Percentiles rank a stretch among this genome's conserved stretches.
Evolutionary conservation across 768 basidiomycete species (phyloP).

Genomic region (Lanmaoa rubissima): DNA sequence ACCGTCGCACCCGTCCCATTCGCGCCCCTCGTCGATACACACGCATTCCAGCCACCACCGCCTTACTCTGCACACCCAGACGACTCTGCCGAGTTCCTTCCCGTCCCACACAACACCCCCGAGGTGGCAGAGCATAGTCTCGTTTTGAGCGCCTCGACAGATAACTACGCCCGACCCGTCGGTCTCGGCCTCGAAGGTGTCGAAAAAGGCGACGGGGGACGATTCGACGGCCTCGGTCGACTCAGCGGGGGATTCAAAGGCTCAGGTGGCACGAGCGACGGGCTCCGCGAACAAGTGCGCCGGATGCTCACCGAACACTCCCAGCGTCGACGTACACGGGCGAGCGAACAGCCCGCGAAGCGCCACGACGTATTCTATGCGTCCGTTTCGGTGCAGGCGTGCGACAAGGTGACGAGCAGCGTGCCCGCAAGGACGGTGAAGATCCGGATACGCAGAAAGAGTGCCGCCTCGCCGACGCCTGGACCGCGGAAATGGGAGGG

Average conservation of each 20-base stretch:
- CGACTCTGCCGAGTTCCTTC: conserved; percentile 10
- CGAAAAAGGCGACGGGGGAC: conserved; percentile 23
- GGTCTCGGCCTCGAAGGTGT: conserved; percentile 30
- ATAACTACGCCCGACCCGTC: neutral
- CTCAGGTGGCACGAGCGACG: conserved; percentile 5
- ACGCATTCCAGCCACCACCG: conserved; percentile 27
- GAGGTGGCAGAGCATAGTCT: neutral
- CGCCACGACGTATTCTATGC: conserved; percentile 31
- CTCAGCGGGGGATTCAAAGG: conserved; percentile 28
- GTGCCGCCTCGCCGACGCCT: conserved; percentile 25
- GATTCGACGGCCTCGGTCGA: conserved; percentile 29
- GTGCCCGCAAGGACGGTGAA: conserved; percentile 5
- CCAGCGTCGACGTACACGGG: conserved; percentile 18
- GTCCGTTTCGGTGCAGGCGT: conserved; percentile 8
- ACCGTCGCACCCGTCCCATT: conserved; percentile 21
- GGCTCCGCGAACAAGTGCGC: conserved; percentile 19
- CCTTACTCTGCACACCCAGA: conserved; percentile 17
- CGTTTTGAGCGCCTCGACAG: neutral
- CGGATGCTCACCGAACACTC: conserved; percentile 21
- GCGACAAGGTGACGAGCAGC: neutral
- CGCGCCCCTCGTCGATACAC: conserved; percentile 28
- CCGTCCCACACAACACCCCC: conserved; percentile 31
- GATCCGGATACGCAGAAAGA: conserved; percentile 15
- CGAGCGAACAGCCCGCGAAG: conserved; percentile 19
- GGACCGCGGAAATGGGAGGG: neutral